These are phyloP conservation scores for Boletus barrowsii DNA, from an alignment of 768 basidiomycete genomes.

Conservation along the genomic window DNA sequence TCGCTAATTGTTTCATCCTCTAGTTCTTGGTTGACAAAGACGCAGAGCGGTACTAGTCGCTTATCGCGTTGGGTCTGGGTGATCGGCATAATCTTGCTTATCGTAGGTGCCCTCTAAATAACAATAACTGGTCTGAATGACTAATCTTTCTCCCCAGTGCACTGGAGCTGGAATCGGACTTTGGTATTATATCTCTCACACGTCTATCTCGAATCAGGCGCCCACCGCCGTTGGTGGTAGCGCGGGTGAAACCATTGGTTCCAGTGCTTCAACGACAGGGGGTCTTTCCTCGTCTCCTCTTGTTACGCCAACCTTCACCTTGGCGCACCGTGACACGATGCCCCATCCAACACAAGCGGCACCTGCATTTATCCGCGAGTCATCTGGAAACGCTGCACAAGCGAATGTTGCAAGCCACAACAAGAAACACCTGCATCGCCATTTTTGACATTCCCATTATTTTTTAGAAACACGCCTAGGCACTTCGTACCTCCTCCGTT, in stretches of 20 bases:
- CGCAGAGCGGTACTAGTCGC: slow-evolving; percentile 48
- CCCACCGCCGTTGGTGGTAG: slow-evolving; percentile 68
- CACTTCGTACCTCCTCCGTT: neutral
- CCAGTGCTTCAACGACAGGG: slow-evolving; percentile 13
- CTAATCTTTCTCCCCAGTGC: slow-evolving; percentile 29
- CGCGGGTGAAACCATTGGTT: slow-evolving; percentile 40
- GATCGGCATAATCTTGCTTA: slow-evolving; percentile 54
- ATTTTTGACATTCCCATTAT: slow-evolving; percentile 9
- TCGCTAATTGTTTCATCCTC: neutral
- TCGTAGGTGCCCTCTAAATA: slow-evolving; percentile 36
- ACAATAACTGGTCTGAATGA: neutral
- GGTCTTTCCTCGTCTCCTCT: slow-evolving; percentile 31
- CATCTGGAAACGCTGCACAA: slow-evolving; percentile 3
- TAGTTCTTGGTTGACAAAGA: slow-evolving; percentile 70
- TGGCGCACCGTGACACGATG: slow-evolving; percentile 38
- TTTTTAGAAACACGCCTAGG: neutral
- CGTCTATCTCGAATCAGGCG: slow-evolving; percentile 42
- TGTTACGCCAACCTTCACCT: slow-evolving; percentile 62
- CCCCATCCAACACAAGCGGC: slow-evolving; percentile 20
- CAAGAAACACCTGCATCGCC: slow-evolving; percentile 10
- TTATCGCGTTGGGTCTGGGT: slow-evolving; percentile 71
- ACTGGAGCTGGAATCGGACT: slow-evolving; percentile 57
- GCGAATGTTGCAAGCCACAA: slow-evolving; percentile 2
- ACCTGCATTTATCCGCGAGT: slow-evolving; percentile 5
- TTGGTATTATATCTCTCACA: slow-evolving; percentile 58